Conservation (phyloP, 805 yeast genomes). For the Nakazawaea wyomingensis region DNA sequence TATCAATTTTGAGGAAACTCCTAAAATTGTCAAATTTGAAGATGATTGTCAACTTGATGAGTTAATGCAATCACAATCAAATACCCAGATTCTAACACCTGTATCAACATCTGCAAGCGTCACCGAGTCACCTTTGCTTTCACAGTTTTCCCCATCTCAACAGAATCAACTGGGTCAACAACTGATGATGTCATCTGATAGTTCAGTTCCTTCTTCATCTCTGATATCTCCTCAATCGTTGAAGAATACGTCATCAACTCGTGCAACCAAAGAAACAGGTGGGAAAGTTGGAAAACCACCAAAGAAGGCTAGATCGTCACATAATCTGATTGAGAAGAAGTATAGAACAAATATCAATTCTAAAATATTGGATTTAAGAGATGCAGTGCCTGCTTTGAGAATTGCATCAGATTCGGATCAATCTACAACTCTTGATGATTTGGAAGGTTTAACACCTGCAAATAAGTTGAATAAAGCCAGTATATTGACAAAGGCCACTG, state of each 20-base stretch:
- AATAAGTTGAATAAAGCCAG: constrained; percentile 73
- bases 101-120: not conserved
- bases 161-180: not conserved
- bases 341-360: constrained; percentile 74
- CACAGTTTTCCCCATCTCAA: not conserved
- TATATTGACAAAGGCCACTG: constrained; percentile 71
- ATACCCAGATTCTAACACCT: constrained; percentile 10
- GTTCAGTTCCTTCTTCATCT: no score
- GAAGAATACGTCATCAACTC: no score
- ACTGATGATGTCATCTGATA: no score
- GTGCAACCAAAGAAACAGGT: not conserved
- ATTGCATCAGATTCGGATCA: constrained; percentile 49
- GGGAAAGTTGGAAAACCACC: constrained; percentile 32
- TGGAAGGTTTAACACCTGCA: constrained; percentile 76
- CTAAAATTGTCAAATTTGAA: not conserved
- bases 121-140: not conserved
- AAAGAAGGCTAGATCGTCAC: constrained; percentile 53
- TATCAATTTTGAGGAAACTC: constrained; percentile 1
- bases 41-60: constrained; percentile 8
- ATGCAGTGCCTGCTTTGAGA: constrained; percentile 74
- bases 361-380: constrained; percentile 62
- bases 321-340: constrained; percentile 76
- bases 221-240: no score
- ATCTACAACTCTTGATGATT: constrained; percentile 32
- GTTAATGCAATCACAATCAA: constrained; percentile 4